Evolutionary conservation across 345 rosid genomes (phyloP).

Genomic region (Citrus inodora): DNA sequence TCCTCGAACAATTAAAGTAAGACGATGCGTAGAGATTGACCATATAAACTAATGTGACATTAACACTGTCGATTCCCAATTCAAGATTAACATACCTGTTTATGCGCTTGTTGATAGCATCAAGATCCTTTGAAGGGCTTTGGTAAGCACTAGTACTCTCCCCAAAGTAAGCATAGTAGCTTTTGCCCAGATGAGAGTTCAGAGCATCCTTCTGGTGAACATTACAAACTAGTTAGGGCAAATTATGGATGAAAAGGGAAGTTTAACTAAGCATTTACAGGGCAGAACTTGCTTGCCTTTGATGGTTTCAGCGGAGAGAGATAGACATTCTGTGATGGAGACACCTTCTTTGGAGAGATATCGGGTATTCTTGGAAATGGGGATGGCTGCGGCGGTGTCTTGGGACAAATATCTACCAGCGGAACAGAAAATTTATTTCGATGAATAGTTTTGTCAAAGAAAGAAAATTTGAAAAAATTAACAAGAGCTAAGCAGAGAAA

Average conservation of each 20-base stretch:
- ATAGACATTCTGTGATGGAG: conserved; percentile 76
- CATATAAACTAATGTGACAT: not conserved
- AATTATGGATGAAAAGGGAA: not conserved
- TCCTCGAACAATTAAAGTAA: no score
- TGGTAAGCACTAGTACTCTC: not conserved
- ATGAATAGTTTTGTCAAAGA: not conserved
- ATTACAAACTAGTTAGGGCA: not conserved
- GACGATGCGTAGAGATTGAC: not conserved
- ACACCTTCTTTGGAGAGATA: conserved; percentile 92
- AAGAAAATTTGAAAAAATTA: not conserved
- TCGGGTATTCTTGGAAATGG: conserved; percentile 85
- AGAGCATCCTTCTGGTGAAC: conserved; percentile 9
- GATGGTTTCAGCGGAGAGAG: conserved; percentile 84
- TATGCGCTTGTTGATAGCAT: not conserved
- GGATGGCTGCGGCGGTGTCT: conserved; percentile 69
- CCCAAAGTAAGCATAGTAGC: conserved; percentile 11
- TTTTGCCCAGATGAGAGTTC: conserved; percentile 4
- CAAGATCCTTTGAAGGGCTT: conserved; percentile 12
- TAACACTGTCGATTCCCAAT: not conserved
- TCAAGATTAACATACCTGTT: not conserved
- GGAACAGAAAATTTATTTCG: not conserved
- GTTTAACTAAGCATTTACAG: not conserved
- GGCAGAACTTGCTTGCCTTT: conserved; percentile 47
- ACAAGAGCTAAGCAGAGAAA: not conserved
- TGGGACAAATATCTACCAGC: conserved; percentile 61